Percentiles rank a stretch among this genome's conserved stretches.
These are phyloP conservation scores for Dictyophora rubrovolvata DNA, from an alignment of 768 basidiomycete species.

Conservation along the genomic window DNA sequence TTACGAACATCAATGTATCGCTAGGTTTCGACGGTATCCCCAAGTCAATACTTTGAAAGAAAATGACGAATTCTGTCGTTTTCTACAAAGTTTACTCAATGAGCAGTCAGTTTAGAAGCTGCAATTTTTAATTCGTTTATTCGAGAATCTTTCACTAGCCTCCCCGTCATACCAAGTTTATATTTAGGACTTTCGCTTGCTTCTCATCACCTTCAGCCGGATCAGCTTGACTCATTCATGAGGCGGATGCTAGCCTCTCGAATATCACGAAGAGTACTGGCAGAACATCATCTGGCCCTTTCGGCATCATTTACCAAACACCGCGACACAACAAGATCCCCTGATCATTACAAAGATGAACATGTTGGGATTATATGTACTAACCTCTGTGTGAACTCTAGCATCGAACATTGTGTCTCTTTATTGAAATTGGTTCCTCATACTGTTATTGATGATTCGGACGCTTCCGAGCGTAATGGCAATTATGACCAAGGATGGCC, in stretches of 20 bases:
- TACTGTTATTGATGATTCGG: constrained; percentile 27
- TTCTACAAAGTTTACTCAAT: constrained; percentile 50
- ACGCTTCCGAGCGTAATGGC: constrained; percentile 10
- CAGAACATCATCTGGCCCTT: constrained; percentile 81
- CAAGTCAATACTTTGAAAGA: constrained; percentile 60
- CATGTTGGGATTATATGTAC: constrained; percentile 82
- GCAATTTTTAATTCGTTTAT: constrained; percentile 1
- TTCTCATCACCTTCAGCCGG: constrained; percentile 67
- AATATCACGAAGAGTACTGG: constrained; percentile 81
- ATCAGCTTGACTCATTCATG: constrained; percentile 79
- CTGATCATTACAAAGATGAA: constrained; percentile 32
- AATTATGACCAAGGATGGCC: constrained; percentile 36
- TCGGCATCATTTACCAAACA: constrained; percentile 41
- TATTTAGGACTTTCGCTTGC: constrained; percentile 79
- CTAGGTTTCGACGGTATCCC: constrained; percentile 65
- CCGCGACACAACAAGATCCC: constrained; percentile 20
- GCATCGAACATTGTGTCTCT: constrained; percentile 57
- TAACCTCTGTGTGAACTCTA: constrained; percentile 53
- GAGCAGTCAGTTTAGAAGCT: constrained; percentile 54
- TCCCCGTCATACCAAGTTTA: constrained; percentile 69
- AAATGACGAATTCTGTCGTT: constrained; percentile 70
- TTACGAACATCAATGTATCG: constrained; percentile 9
- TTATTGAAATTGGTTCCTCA: constrained; percentile 43
- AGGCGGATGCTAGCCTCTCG: constrained; percentile 84
- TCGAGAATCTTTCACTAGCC: constrained; percentile 29